Conservation (phyloP, 139 green algal species). For the Choricystis sp. region DNA sequence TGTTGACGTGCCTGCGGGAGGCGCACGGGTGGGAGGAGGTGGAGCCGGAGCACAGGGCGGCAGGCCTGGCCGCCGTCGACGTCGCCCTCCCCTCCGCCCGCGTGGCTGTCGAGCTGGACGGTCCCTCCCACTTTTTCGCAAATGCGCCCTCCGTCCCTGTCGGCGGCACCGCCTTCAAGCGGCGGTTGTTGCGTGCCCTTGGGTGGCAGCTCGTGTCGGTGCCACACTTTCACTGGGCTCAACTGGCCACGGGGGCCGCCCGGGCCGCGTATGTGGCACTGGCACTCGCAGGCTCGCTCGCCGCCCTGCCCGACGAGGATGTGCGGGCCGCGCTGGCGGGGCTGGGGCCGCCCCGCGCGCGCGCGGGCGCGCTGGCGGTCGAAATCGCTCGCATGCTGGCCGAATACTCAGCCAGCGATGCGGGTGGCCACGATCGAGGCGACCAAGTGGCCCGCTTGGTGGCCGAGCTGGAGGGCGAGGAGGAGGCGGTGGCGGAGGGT, state of each 20-base stretch:
- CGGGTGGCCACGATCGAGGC: not conserved
- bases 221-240: constrained; percentile 7
- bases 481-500: no score
- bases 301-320: not conserved
- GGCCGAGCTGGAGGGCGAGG: not conserved
- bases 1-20: no score
- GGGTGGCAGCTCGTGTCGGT: constrained; percentile 7
- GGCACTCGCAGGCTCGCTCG: not conserved
- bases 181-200: constrained; percentile 1
- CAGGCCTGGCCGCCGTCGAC: constrained; percentile 2
- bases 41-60: not conserved
- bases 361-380: not conserved
- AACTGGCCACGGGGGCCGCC: not conserved
- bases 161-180: constrained; percentile 5
- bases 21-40: not conserved
- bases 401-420: not conserved
- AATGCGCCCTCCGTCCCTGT: constrained; percentile 1
- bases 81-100: constrained; percentile 1
- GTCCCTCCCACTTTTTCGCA: constrained; percentile 5
- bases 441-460: no score
- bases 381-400: not conserved
- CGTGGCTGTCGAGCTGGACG: constrained; percentile 8
- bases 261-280: not conserved
- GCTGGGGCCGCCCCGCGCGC: no score
- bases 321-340: not conserved